phyloP scores from a whole-genome alignment of 208 protist genomes.

The Leishmania tarentolae region DNA sequence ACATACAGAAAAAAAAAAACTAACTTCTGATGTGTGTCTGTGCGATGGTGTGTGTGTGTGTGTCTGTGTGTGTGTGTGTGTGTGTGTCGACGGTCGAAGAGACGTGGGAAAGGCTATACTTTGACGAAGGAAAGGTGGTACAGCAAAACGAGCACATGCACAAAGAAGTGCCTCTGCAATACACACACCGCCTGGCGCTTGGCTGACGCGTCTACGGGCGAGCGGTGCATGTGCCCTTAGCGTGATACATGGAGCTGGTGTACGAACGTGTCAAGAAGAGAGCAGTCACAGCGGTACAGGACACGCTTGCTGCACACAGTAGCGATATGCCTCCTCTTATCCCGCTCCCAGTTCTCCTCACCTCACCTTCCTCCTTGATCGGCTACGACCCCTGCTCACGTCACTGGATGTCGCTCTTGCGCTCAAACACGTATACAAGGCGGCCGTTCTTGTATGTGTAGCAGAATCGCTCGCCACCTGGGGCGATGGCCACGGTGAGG shows the following conservation, averaged over 20 bases:
- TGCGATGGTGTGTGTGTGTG: background rate
- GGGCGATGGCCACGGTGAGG: conserved; percentile 66
- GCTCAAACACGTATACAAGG: conserved; percentile 80
- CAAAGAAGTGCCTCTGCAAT: background rate
- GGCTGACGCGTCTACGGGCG: background rate
- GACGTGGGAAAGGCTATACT: background rate
- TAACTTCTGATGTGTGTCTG: background rate
- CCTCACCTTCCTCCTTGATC: background rate
- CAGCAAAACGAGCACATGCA: background rate
- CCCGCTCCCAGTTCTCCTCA: background rate
- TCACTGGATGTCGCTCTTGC: conserved; percentile 22
- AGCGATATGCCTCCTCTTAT: background rate
- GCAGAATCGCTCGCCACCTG: conserved; percentile 83
- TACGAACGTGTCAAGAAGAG: background rate
- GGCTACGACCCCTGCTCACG: background rate
- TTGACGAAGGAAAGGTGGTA: too few species aligned
- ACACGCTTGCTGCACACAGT: background rate
- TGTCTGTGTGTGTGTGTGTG: background rate
- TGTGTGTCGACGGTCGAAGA: background rate
- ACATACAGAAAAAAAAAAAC: background rate
- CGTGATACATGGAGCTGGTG: background rate
- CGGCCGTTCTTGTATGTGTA: conserved; percentile 76
- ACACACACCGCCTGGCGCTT: background rate
- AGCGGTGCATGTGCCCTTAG: background rate
- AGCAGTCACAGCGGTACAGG: background rate